Base-by-base conservation (phyloP, 768 basidiomycete species). In the Cystobasidium tubakii region DNA sequence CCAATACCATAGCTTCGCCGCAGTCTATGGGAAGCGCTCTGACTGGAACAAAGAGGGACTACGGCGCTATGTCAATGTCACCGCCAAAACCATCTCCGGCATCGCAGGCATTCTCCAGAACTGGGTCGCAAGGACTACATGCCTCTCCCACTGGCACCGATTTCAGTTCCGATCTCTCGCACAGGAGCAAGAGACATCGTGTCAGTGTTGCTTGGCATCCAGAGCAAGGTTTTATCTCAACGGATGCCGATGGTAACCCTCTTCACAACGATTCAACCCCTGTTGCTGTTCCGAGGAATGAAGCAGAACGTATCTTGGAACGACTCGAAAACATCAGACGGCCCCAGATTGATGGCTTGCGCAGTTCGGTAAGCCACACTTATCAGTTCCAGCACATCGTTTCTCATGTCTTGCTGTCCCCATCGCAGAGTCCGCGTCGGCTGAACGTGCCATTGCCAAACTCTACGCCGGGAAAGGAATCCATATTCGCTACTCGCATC, bases 401-500 rank as follows among this genome's bases (percentile, higher is more conserved):
- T n/a, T n/a, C n/a, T n/a, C n/a, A n/a, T n/a, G n/a, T n/a, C n/a
- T n/a, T n/a, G n/a, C n/a, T n/a, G n/a, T n/a, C n/a, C n/a, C n/a
- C n/a, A n/a, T n/a, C n/a, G n/a, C 46, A 71, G 69, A 71, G 69
- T 34, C 69, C 69, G 6, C 33, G 55, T 9, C 10, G 69, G 17
- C 29, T 71, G 54, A 71, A 60, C 42, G 69, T 71, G 2, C 69
- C 69, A 21, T n/a, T 71, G 17, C 69, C 69, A 7, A 44, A 54
- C 1, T 15, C 69, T 9, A 60, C 31, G 9, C 15, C 69, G 21
- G 27, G 46, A 2, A 36, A 12, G 21, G 53, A 36, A 36, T 71
- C 69, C 1, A 71, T 71, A 25, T 71, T 71, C 27, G 69, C 69
- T 3, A 71, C 69, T 25, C 69, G 42, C 15, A 71, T 71, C 50